These are phyloP conservation scores for Claviceps cyperi DNA, from an alignment of 2,329 filamentous ascomycete genomes.

Conservation along the genomic window DNA sequence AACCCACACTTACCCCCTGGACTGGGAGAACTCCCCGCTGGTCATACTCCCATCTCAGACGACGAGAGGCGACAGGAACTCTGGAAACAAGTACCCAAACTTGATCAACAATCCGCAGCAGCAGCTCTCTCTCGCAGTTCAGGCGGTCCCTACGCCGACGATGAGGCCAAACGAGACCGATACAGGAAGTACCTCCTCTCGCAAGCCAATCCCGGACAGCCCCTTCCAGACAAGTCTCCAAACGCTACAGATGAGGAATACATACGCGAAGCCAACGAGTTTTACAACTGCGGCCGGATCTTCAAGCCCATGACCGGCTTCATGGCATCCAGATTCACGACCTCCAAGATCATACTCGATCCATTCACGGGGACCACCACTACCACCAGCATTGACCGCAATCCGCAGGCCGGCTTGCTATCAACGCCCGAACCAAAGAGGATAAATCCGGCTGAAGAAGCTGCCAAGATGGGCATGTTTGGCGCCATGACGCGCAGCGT, in stretches of 20 bases:
- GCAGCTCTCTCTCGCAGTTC: slow-evolving; percentile 53
- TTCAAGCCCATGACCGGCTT: slow-evolving; percentile 85
- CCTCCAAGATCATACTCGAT: slow-evolving; percentile 36
- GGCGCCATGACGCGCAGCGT: slow-evolving; percentile 68
- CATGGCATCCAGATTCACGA: slow-evolving; percentile 90
- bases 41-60: slow-evolving; percentile 44
- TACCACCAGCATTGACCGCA: slow-evolving; percentile 4
- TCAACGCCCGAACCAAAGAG: slow-evolving; percentile 20
- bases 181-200: slow-evolving; percentile 74
- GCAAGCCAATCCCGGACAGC: slow-evolving; percentile 33
- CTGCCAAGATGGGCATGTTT: slow-evolving; percentile 85
- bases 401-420: slow-evolving; percentile 12
- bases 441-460: slow-evolving; percentile 64
- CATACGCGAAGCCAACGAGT: slow-evolving; percentile 65
- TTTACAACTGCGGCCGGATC: slow-evolving; percentile 48
- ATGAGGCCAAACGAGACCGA: slow-evolving; percentile 62
- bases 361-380: slow-evolving; percentile 7
- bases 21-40: slow-evolving; percentile 56
- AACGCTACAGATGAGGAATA: slow-evolving; percentile 53
- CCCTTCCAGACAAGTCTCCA: slow-evolving; percentile 34
- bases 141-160: slow-evolving; percentile 66
- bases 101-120: slow-evolving; percentile 52
- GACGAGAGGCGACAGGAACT: slow-evolving; percentile 46
- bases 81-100: slow-evolving; percentile 42
- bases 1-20: slow-evolving; percentile 64